Evolutionary conservation across 805 yeast genomes (phyloP).

Genomic region (Starmerella vaccinii): DNA sequence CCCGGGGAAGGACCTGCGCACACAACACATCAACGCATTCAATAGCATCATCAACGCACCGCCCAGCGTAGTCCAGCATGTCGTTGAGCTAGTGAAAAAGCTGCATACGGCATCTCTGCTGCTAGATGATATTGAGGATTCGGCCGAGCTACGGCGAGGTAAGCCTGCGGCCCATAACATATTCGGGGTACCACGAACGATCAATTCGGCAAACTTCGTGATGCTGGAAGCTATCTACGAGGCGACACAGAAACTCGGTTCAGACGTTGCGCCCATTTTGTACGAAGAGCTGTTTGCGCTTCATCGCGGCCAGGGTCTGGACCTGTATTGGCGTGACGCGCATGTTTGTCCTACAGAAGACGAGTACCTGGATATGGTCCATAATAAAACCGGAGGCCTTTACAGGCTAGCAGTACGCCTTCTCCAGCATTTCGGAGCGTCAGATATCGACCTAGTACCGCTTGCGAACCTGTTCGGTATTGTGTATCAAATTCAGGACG

Average conservation of each 20-base stretch:
- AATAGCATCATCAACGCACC: conserved; percentile 43
- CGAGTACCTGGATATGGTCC: conserved; percentile 70
- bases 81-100: conserved; percentile 44
- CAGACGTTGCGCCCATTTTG: conserved; percentile 35
- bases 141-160: conserved; percentile 62
- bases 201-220: conserved; percentile 75
- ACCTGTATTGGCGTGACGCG: conserved; percentile 77
- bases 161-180: conserved; percentile 65
- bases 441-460: conserved; percentile 36
- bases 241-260: conserved; percentile 32
- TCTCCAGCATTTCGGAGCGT: conserved; percentile 37
- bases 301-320: conserved; percentile 86
- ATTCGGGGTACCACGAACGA: conserved; percentile 68
- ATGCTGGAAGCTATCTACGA: conserved; percentile 60
- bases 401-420: conserved; percentile 64
- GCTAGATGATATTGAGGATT: conserved; percentile 85
- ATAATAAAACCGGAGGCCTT: conserved; percentile 82
- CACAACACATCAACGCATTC: conserved; percentile 42
- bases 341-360: conserved; percentile 46
- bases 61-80: conserved; percentile 30
- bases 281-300: conserved; percentile 67
- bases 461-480: conserved; percentile 71
- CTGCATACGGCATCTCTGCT: conserved; percentile 58
- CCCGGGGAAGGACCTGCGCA: conserved; percentile 50
- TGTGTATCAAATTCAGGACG: conserved; percentile 78